phyloP scores from a whole-genome alignment of 192 early-diverging fungal genomes.

The Coemansia sp. region DNA sequence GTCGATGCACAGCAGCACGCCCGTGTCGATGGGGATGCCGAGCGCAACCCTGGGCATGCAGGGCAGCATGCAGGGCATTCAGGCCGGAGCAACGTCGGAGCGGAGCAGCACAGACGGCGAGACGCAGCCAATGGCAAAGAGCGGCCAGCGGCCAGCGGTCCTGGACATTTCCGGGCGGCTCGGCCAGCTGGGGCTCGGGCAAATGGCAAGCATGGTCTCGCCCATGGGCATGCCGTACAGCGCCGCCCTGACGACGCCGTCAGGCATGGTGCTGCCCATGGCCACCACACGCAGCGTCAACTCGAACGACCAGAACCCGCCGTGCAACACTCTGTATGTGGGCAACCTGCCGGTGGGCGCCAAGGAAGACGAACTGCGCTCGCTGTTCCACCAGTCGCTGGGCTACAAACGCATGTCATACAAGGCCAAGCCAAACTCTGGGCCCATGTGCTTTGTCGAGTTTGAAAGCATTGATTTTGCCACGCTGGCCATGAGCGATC shows the following conservation, averaged over 20 bases:
- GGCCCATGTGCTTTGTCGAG: slow-evolving; percentile 99
- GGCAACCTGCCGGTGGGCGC: slow-evolving; percentile 91
- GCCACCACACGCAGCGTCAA: slow-evolving; percentile 57
- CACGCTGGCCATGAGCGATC: slow-evolving; percentile 81
- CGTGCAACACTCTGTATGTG: slow-evolving; percentile 99
- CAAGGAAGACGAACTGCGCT: slow-evolving; percentile 84
- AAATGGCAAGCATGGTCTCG: slow-evolving; percentile 42
- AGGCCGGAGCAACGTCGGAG: slow-evolving; percentile 33
- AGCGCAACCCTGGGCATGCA: slow-evolving; percentile 5
- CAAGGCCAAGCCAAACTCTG: slow-evolving; percentile 78
- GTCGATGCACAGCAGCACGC: slow-evolving; percentile 44
- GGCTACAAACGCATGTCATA: slow-evolving; percentile 93
- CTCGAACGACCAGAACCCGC: slow-evolving; percentile 92
- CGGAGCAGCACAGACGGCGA: slow-evolving; percentile 45
- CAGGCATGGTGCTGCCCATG: slow-evolving; percentile 50
- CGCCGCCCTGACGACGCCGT: slow-evolving; percentile 29
- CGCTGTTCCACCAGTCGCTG: slow-evolving; percentile 73
- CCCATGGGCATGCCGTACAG: slow-evolving; percentile 48
- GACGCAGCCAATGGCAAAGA: slow-evolving; percentile 38
- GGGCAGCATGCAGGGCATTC: background rate
- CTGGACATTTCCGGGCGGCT: slow-evolving; percentile 50
- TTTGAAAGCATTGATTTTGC: slow-evolving; percentile 94
- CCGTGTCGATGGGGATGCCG: slow-evolving; percentile 33
- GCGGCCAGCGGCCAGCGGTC: slow-evolving; percentile 38
- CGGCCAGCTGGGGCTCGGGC: slow-evolving; percentile 39